phyloP scores from a whole-genome alignment of 176 grass and related monocot species.

The Ensete ventricosum region DNA sequence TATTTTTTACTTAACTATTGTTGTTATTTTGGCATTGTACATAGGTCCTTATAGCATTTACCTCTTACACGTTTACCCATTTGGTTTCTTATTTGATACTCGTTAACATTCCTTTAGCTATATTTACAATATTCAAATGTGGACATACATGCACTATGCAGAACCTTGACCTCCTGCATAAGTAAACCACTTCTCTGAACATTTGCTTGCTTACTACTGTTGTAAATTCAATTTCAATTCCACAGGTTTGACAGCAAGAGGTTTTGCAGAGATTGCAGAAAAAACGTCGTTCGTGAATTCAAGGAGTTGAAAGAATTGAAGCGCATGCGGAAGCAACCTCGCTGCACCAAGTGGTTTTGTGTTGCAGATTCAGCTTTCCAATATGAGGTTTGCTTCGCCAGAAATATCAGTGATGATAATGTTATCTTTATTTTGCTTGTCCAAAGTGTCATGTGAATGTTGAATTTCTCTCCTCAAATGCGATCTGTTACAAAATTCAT shows the following conservation, averaged over 20 bases:
- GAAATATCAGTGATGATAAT: background rate
- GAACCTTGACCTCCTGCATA: too few species aligned
- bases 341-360: constrained; percentile 83
- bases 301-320: constrained; percentile 95
- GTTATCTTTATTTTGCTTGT: background rate
- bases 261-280: constrained; percentile 95
- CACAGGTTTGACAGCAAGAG: constrained; percentile 94
- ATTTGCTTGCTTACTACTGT: background rate
- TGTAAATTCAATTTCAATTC: constrained; percentile 17
- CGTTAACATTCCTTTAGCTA: too few species aligned
- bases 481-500: background rate
- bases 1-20: too few species aligned
- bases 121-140: too few species aligned
- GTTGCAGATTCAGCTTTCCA: constrained; percentile 78
- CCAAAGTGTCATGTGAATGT: background rate
- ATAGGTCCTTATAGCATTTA: too few species aligned
- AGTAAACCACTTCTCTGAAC: too few species aligned
- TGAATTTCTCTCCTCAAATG: background rate
- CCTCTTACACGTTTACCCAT: too few species aligned
- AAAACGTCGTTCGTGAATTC: constrained; percentile 91
- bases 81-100: too few species aligned
- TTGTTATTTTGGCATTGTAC: too few species aligned
- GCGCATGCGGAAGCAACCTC: constrained; percentile 58
- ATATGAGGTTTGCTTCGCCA: constrained; percentile 56
- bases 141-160: too few species aligned